Conservation (phyloP, 2,329 filamentous ascomycete genomes). For the Periconia sp. region DNA sequence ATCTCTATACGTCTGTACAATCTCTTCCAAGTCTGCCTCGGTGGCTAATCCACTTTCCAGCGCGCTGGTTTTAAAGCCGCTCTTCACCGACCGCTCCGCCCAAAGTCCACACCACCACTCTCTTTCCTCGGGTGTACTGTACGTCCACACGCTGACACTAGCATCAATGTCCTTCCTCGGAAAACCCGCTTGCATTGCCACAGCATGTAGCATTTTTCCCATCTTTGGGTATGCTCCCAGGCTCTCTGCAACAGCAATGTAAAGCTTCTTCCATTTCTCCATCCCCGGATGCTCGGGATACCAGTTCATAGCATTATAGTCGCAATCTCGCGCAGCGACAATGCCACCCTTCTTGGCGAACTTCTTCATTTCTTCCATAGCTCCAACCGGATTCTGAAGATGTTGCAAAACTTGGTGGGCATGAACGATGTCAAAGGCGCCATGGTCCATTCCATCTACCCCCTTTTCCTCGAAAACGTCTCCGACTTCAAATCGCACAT, state of each 20-base stretch:
- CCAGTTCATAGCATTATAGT: slow-evolving; percentile 45
- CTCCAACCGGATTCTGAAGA: slow-evolving; percentile 56
- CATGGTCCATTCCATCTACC: slow-evolving; percentile 46
- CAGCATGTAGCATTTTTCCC: slow-evolving; percentile 41
- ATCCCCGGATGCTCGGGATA: slow-evolving; percentile 46
- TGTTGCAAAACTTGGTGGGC: slow-evolving; percentile 66
- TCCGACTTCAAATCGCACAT: slow-evolving; percentile 48
- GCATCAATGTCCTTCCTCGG: slow-evolving; percentile 45
- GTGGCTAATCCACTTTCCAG: slow-evolving; percentile 46
- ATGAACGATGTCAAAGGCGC: slow-evolving; percentile 65
- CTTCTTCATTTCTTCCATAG: slow-evolving; percentile 61
- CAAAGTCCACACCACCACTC: slow-evolving; percentile 49
- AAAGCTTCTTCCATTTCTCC: slow-evolving; percentile 42
- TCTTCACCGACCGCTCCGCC: slow-evolving; percentile 44
- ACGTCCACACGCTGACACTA: slow-evolving; percentile 51
- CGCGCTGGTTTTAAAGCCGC: slow-evolving; percentile 43
- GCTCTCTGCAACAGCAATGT: slow-evolving; percentile 38
- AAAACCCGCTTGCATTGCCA: slow-evolving; percentile 49
- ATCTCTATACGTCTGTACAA: slow-evolving; percentile 47
- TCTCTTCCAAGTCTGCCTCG: slow-evolving; percentile 47
- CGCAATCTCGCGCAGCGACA: slow-evolving; percentile 53
- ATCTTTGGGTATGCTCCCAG: slow-evolving; percentile 43
- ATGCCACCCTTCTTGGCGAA: slow-evolving; percentile 61
- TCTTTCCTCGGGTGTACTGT: slow-evolving; percentile 46
- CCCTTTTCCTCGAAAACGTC: slow-evolving; percentile 52